Base-by-base conservation (phyloP, 2,329 filamentous ascomycete species). In the Mollisia scopiformis region DNA sequence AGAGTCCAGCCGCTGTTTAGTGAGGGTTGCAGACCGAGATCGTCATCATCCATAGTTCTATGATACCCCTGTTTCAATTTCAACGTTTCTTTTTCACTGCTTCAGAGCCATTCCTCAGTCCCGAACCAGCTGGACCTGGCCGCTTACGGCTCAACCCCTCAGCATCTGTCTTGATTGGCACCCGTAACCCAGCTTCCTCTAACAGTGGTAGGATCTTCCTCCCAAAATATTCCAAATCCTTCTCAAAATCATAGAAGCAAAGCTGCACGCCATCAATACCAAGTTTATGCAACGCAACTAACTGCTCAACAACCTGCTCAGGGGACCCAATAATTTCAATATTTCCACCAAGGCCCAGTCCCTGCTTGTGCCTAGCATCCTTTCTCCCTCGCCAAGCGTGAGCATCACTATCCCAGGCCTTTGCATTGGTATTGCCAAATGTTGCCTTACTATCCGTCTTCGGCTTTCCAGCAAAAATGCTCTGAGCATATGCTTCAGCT, bases 181-280 rank as follows among this genome's bases (percentile, higher is more conserved):
- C n/a, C 25, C 53, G 3, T 27, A 55, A 19, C 16, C 53, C 53
- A 31, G 63, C 59, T 55, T 70, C 39, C 28, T 67, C 61, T 6
- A 69, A 54, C 30, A 69, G 60, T 8, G 66, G 67, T 28, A 69
- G 37, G 37, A 69, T 67, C 58, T 64, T 68, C 6, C 21, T 33
- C 13, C 59, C 67, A 53, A 69, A 68, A 53, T 67, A 62, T 10
- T 67, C 66, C 31, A 68, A 55, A 50, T 69, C 67, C 1, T 41
- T 5, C 52, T 58, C 59, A 39, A 62, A 69, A 56, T 69, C 67
- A 59, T 64, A 68, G 56, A 69, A 69, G 56, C 55, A 52, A 31
- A 69, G 50, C 61, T 66, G 66, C 35, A 69, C 63, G 4, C 67
- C 67, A 59, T 68, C 67, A 47, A 69, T 66, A 10, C 67, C 67